Conservation (phyloP, 768 basidiomycete species). For the Naganishia kalamii region DNA sequence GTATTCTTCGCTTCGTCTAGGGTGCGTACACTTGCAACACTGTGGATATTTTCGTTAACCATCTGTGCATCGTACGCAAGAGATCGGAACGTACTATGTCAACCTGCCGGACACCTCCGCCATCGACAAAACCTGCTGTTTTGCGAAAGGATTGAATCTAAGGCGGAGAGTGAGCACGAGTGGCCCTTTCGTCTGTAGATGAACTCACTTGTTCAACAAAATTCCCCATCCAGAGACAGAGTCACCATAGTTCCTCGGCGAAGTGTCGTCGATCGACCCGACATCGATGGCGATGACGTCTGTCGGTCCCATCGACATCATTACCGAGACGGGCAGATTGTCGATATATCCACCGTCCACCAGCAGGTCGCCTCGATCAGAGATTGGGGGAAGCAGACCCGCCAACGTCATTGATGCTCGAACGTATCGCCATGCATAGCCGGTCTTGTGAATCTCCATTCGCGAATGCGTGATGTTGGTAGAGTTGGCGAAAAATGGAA, state of each 20-base stretch:
- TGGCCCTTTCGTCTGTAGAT: no score
- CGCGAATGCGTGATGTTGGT: conserved; percentile 92
- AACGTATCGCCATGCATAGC: conserved; percentile 87
- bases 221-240: conserved; percentile 95
- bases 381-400: conserved; percentile 86
- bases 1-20: conserved; percentile 90
- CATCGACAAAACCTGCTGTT: conserved; percentile 42
- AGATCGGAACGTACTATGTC: conserved; percentile 67
- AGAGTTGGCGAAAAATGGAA: conserved; percentile 95
- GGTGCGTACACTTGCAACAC: conserved; percentile 90
- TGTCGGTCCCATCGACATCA: conserved; percentile 84
- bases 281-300: conserved; percentile 91
- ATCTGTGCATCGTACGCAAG: not conserved
- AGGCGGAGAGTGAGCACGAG: no score
- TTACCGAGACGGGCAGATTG: conserved; percentile 66
- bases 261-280: conserved; percentile 88
- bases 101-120: conserved; percentile 57
- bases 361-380: conserved; percentile 71
- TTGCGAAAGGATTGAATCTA: conserved; percentile 46
- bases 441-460: conserved; percentile 96
- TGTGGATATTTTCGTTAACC: conserved; percentile 49
- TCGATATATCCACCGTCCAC: conserved; percentile 49
- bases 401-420: conserved; percentile 97
- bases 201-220: conserved; percentile 68
- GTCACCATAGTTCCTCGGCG: conserved; percentile 89